A percentile compares a stretch with the other conserved stretches of the same genome.
These are phyloP conservation scores for Colletotrichum tropicale DNA, from an alignment of 2,329 filamentous ascomycete species.

Conservation along the genomic window DNA sequence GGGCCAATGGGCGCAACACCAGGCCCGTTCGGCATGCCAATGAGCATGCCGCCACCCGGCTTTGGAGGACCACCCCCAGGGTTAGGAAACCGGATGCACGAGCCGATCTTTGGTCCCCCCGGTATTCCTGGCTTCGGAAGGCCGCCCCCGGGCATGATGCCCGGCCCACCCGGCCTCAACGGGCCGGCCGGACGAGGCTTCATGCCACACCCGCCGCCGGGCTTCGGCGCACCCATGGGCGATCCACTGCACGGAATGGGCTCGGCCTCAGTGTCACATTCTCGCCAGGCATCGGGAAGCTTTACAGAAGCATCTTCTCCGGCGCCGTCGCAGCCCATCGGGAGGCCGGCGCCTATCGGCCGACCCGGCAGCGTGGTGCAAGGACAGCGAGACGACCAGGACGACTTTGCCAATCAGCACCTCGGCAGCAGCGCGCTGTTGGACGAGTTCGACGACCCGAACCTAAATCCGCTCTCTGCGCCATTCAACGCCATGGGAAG, in stretches of 20 bases:
- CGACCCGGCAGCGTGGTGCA: conserved; percentile 77
- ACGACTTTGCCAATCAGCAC: conserved; percentile 78
- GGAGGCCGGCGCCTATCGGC: conserved; percentile 85
- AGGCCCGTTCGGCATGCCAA: conserved; percentile 59
- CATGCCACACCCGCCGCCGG: conserved; percentile 53
- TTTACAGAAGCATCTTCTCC: conserved; percentile 59
- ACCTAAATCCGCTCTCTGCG: conserved; percentile 44
- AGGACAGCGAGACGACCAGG: conserved; percentile 52
- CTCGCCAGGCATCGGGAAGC: conserved; percentile 75
- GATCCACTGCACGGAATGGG: conserved; percentile 45
- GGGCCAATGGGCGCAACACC: conserved; percentile 36
- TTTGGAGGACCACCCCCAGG: conserved; percentile 40
- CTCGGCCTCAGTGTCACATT: conserved; percentile 62
- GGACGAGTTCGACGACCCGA: conserved; percentile 70
- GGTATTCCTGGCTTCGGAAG: conserved; percentile 40
- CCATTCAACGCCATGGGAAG: conserved; percentile 33
- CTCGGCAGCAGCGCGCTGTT: conserved; percentile 90
- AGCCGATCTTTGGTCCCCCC: conserved; percentile 49
- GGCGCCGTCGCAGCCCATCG: conserved; percentile 72
- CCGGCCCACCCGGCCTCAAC: conserved; percentile 57
- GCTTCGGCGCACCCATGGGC: conserved; percentile 51
- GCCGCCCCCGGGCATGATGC: conserved; percentile 49
- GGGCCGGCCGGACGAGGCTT: conserved; percentile 46
- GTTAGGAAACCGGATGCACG: conserved; percentile 50
- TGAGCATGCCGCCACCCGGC: conserved; percentile 61